Base-by-base conservation (phyloP, 129 eudicot genomes). In the Tagetes patula region DNA sequence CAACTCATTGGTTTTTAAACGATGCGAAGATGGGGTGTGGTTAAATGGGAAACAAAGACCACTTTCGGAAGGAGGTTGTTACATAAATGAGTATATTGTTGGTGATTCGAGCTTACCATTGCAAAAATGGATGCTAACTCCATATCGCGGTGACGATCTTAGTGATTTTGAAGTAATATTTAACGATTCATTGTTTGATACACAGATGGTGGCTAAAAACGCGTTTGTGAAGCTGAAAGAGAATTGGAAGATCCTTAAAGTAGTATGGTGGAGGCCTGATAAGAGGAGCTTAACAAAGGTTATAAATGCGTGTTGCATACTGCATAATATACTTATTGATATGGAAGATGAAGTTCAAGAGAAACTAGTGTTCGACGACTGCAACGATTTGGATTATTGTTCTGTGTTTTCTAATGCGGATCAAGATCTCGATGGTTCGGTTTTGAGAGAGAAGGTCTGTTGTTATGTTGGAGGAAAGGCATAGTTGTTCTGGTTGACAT, bases 201-300 rank as follows among this genome's bases (percentile, higher is more conserved):
- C 92, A 10, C 82, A 78, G 14, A 66, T 72, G 79, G 87, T 82
- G 80, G 87, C 85, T 2, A 75, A 81, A 33, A 65, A 52, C 80
- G 91, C 96, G 0, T 78, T 89, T 37, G 73, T 79, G 37, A 76
- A 68, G 83, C 45, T 89, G 70, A 86, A 89, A 73, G 80, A 84
- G 67, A 89, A 76, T 53, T 89, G 91, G 89, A 84, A 82, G 82
- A 84, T 89, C 11, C 83, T 86, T 42, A 49, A 73, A 12, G 89
- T 89, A 46, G 80, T 69, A 20, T 80, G 86, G 96, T 89, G 96
- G 96, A 80, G 89, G 66, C 96, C 96, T 0, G 89, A 86, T 71
- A 89, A 82, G 74, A 32, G 78, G 7, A 76, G 66, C 72, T 65
- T 89, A 38, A 89, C 92, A 3, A 32, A 82, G 71, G 77, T 86